Percentiles rank a stretch among this genome's conserved stretches.
These are phyloP conservation scores for Cutaneotrichosporon dermatis DNA, from an alignment of 1,284 basidiomycete species.

Conservation along the genomic window DNA sequence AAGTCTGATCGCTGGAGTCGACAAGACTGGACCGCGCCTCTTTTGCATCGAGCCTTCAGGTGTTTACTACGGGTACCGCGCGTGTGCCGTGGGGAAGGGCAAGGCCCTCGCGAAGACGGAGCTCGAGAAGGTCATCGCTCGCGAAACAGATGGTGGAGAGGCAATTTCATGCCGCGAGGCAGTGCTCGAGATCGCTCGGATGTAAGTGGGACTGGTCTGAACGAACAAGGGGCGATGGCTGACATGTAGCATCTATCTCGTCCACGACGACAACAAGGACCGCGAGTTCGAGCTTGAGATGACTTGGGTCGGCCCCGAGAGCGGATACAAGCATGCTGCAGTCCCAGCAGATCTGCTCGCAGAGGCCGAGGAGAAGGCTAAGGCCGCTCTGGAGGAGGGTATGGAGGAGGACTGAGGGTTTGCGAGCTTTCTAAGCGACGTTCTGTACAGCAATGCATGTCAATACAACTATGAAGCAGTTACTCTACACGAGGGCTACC, in stretches of 20 bases:
- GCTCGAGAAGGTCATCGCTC: slow-evolving; percentile 74
- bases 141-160: slow-evolving; percentile 24
- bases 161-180: slow-evolving; percentile 65
- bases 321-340: slow-evolving; percentile 68
- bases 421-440: too few relatives aligned
- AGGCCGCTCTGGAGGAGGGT: slow-evolving; percentile 73
- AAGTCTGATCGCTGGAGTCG: slow-evolving; percentile 82
- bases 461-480: slow-evolving; percentile 9
- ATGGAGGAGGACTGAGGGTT: slow-evolving; percentile 66
- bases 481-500: slow-evolving; percentile 66
- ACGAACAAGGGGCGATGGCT: neutral
- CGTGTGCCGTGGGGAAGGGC: slow-evolving; percentile 93
- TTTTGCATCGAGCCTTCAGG: slow-evolving; percentile 95
- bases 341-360: slow-evolving; percentile 80
- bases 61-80: slow-evolving; percentile 86
- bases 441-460: slow-evolving; percentile 19
- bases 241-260: slow-evolving; percentile 76
- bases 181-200: slow-evolving; percentile 85
- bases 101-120: slow-evolving; percentile 97
- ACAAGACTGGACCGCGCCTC: slow-evolving; percentile 81
- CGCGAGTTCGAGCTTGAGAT: slow-evolving; percentile 99
- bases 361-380: slow-evolving; percentile 85
- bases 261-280: slow-evolving; percentile 79
- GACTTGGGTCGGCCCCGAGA: slow-evolving; percentile 91
- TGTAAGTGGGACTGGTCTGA: slow-evolving; percentile 57